Percentiles rank a stretch among this genome's conserved stretches.
Evolutionary conservation across 495 filamentous ascomycete species (phyloP).

Genomic region (Penicillium dipodomyicola): DNA sequence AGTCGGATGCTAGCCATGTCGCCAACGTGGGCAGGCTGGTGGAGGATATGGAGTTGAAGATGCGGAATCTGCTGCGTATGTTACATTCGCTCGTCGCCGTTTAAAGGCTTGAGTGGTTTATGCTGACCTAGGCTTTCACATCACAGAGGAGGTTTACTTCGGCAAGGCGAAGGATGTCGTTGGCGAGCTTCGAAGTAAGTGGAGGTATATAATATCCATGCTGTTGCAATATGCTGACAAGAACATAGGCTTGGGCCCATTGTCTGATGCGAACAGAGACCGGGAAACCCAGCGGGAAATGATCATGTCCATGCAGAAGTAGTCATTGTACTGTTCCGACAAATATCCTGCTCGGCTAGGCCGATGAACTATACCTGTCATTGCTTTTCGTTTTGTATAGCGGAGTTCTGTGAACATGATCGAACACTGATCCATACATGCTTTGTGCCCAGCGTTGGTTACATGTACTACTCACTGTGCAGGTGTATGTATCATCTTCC

Average conservation of each 20-base stretch:
- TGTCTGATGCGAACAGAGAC: slow-evolving; percentile 85
- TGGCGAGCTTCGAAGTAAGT: slow-evolving; percentile 87
- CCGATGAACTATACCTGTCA: slow-evolving; percentile 17
- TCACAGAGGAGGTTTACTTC: slow-evolving; percentile 91
- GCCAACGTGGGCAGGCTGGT: slow-evolving; percentile 93
- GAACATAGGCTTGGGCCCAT: slow-evolving; percentile 60
- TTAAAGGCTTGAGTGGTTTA: neutral
- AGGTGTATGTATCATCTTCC: neutral
- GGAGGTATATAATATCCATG: neutral
- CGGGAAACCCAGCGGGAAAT: slow-evolving; percentile 86
- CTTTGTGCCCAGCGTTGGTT: neutral
- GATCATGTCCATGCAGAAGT: slow-evolving; percentile 58
- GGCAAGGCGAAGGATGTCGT: slow-evolving; percentile 99
- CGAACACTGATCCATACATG: slow-evolving; percentile 13
- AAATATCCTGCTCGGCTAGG: slow-evolving; percentile 7
- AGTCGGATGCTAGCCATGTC: slow-evolving; percentile 89
- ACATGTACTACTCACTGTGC: neutral
- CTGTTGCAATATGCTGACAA: slow-evolving; percentile 6
- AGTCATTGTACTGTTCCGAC: slow-evolving; percentile 14
- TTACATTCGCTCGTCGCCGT: slow-evolving; percentile 8
- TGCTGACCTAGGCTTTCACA: slow-evolving; percentile 8
- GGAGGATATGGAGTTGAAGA: slow-evolving; percentile 99
- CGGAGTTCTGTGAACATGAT: slow-evolving; percentile 21
- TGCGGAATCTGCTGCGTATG: slow-evolving; percentile 90
- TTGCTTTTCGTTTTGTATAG: slow-evolving; percentile 23